Base-by-base conservation (phyloP, 306 rosid species). In the Delonix regia region DNA sequence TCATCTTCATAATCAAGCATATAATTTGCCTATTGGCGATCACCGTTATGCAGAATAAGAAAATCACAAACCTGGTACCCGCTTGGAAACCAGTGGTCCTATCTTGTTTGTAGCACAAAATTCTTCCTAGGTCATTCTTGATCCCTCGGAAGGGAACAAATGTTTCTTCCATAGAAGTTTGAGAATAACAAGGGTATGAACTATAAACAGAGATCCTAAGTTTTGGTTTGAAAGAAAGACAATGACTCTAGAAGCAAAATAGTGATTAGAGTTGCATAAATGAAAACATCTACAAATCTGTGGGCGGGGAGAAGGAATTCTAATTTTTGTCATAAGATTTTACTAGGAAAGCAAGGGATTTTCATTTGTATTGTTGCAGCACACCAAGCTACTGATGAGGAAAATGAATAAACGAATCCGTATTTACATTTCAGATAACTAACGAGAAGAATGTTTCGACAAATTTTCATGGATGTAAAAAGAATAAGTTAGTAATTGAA, bases 111-210 rank as follows among this genome's bases (percentile, higher is more conserved):
- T 94, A 94, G 92, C 97, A 94, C 78, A 87, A 4, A 72, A 92
- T 77, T 86, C 98, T 89, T 75, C 90, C 97, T 82, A 94, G 86
- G 44, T 94, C 98, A 75, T 94, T 90, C 86, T 88, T 92, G 75
- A 94, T 94, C 78, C 98, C 98, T 0, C 97, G 97, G 57, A 94
- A 79, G 76, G 98, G 98, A 77, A 94, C 96, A 87, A 92, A 94
- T 55, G 97, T 92, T 90, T 94, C 98, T 81, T 94, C 98, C 98
- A 94, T 94, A 71, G 34, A 80, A 49, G 52, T 62, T 78, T 83
- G 53, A 78, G 73, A 79, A 74, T 73, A 79, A 75, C 51, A 82
- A 85, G 82, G 63, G 75, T 51, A 62, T 42, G 19, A 25, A 25
- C 39, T 51, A 62, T 42, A 24, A 25, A 25, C 39, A 62, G 63